Conservation (phyloP, 176 grass and related monocot species). For the Aegilops speltoides region DNA sequence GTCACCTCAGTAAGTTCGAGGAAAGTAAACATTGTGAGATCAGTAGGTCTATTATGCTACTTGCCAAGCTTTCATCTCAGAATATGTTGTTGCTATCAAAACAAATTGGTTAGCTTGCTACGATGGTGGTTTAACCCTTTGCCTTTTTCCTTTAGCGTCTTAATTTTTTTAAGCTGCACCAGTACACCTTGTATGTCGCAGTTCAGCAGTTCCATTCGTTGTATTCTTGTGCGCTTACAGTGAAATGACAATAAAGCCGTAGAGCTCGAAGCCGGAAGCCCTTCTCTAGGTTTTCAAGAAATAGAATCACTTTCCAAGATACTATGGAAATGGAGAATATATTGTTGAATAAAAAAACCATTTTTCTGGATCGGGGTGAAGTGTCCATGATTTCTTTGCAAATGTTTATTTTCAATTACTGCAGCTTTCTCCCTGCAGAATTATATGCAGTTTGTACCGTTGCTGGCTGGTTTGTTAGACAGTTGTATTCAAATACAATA, state of each 20-base stretch:
- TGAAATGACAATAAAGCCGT: not conserved
- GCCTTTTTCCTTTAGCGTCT: constrained; percentile 22
- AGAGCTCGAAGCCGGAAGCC: not conserved
- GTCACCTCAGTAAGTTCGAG: not conserved
- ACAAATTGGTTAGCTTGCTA: constrained; percentile 12
- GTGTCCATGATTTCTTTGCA: not conserved
- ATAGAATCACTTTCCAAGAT: not conserved
- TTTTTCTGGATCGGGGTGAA: constrained; percentile 12
- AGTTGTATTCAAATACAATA: constrained; percentile 17
- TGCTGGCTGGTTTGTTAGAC: not conserved
- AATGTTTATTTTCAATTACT: not conserved
- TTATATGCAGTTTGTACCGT: not conserved
- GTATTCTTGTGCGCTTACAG: not conserved
- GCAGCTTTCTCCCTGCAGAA: not conserved
- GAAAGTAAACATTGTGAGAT: not conserved
- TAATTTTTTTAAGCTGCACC: not conserved
- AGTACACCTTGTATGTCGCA: not conserved
- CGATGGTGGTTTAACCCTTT: not conserved
- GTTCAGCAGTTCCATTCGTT: not conserved
- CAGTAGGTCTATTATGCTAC: constrained; percentile 5
- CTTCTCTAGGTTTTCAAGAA: constrained; percentile 23
- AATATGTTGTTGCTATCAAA: constrained; percentile 4
- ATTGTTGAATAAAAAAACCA: not conserved
- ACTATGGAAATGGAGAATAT: not conserved
- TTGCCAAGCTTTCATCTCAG: not conserved